Conservation (phyloP, 352 stramenopile genomes). For the Globisporangium solare region DNA sequence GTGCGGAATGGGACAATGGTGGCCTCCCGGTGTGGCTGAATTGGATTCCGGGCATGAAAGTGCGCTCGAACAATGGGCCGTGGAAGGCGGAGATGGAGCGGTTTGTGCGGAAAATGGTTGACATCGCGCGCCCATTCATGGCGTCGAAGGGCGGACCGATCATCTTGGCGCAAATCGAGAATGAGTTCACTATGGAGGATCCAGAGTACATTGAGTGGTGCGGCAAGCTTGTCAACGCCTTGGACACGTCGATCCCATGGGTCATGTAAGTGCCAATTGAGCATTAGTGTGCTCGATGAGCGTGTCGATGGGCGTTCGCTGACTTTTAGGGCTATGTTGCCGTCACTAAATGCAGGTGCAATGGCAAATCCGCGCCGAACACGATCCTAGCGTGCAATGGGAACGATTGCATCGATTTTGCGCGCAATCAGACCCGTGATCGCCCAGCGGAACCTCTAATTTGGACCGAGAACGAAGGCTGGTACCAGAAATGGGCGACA, state of each 20-base stretch:
- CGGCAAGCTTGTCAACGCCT: conserved; percentile 36
- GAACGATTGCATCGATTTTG: conserved; percentile 67
- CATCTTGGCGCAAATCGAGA: conserved; percentile 72
- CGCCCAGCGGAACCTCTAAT: conserved; percentile 45
- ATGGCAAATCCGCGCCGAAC: conserved; percentile 55
- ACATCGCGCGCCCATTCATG: conserved; percentile 57
- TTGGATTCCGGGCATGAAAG: conserved; percentile 37
- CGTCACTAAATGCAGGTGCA: conserved; percentile 30
- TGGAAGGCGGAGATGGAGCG: conserved; percentile 55
- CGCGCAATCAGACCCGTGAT: conserved; percentile 31
- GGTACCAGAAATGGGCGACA: conserved; percentile 58
- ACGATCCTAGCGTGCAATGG: conserved; percentile 65
- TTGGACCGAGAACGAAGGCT: conserved; percentile 78
- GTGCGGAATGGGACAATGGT: conserved; percentile 64
- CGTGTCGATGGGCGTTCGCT: too few species aligned
- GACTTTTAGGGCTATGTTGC: neutral
- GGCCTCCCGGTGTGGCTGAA: conserved; percentile 60
- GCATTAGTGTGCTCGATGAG: neutral
- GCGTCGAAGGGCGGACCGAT: conserved; percentile 61
- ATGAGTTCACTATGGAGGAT: conserved; percentile 52
- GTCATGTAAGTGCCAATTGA: conserved; percentile 52
- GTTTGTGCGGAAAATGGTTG: conserved; percentile 60
- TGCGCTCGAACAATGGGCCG: conserved; percentile 38
- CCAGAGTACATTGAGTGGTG: conserved; percentile 51
- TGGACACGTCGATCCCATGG: conserved; percentile 67